phyloP scores from a whole-genome alignment of 345 rosid genomes.

The Gossypium sturtianum region DNA sequence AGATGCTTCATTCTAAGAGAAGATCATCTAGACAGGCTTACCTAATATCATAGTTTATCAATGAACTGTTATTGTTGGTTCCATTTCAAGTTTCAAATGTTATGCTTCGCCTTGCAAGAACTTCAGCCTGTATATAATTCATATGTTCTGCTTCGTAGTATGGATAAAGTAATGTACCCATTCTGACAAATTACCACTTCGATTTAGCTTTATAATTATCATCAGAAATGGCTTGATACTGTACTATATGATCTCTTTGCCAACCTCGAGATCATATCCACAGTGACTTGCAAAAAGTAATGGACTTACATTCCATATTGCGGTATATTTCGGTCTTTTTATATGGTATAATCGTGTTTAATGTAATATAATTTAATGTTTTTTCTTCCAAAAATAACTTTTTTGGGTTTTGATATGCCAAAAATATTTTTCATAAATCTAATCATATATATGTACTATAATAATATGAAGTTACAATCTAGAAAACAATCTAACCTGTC shows the following conservation, averaged over 20 bases:
- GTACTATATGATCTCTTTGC: neutral
- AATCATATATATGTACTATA: too few species aligned
- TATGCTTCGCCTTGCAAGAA: neutral
- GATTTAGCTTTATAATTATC: neutral
- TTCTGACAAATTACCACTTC: neutral
- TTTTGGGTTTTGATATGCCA: too few species aligned
- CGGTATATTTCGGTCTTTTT: too few species aligned
- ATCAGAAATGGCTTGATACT: neutral
- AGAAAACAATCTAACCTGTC: too few species aligned
- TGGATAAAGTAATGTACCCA: too few species aligned
- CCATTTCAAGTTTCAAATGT: neutral
- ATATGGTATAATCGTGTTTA: too few species aligned
- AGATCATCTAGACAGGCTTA: neutral
- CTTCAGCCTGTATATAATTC: neutral
- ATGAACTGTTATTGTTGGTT: neutral
- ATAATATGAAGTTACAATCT: too few species aligned
- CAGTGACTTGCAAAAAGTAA: too few species aligned
- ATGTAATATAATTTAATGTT: too few species aligned
- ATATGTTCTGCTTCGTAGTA: neutral
- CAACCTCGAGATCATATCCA: neutral
- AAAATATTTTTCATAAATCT: too few species aligned
- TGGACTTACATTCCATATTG: too few species aligned
- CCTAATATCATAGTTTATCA: neutral
- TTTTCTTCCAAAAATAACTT: too few species aligned
- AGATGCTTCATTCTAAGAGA: slow-evolving; percentile 29